phyloP scores from a whole-genome alignment of 768 basidiomycete species.

The Phanerochaete sordida region DNA sequence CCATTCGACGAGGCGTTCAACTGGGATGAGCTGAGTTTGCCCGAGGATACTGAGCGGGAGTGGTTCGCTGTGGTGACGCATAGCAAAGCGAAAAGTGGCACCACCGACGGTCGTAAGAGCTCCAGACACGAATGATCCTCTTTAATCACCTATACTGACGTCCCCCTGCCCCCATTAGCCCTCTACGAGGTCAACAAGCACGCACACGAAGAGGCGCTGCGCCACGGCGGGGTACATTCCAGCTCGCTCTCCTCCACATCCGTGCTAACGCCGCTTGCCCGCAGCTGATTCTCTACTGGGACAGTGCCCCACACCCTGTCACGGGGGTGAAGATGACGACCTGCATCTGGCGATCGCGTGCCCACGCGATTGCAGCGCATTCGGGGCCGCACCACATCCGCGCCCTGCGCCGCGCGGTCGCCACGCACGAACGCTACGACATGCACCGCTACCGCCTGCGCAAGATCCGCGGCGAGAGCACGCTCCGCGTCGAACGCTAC shows the following conservation, averaged over 20 bases:
- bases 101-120: not conserved
- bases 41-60: not conserved
- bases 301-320: constrained; percentile 71
- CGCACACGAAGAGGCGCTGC: constrained; percentile 92
- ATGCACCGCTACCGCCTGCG: constrained; percentile 73
- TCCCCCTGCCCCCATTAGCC: constrained; percentile 32
- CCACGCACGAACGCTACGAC: constrained; percentile 74
- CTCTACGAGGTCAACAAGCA: constrained; percentile 84
- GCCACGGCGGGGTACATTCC: constrained; percentile 72
- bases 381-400: constrained; percentile 74
- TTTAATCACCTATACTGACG: not conserved
- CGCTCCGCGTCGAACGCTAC: constrained; percentile 59
- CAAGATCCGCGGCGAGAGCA: constrained; percentile 58
- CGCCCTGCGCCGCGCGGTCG: constrained; percentile 78
- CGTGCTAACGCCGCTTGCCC: not conserved
- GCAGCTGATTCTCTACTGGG: constrained; percentile 91
- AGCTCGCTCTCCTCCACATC: not conserved
- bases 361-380: constrained; percentile 78
- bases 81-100: not conserved
- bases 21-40: not conserved
- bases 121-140: not conserved
- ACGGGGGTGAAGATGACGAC: constrained; percentile 90
- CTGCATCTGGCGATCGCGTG: constrained; percentile 92
- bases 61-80: not conserved
- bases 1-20: not conserved